Percentiles rank a stretch among this genome's conserved stretches.
These are phyloP conservation scores for Gilbertella persicaria DNA, from an alignment of 371 early-diverging fungal species.

Conservation along the genomic window DNA sequence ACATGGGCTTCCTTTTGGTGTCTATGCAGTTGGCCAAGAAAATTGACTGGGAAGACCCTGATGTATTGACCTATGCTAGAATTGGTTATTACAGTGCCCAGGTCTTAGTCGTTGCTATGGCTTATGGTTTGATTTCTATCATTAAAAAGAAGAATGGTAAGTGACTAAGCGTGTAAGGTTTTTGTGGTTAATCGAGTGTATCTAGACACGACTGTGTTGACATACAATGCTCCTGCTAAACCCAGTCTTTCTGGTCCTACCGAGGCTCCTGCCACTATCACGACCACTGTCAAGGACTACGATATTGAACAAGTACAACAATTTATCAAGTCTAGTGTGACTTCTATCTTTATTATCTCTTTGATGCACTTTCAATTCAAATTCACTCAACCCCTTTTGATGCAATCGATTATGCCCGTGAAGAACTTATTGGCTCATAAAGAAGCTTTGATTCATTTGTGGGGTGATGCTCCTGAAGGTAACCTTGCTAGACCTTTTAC, in stretches of 20 bases:
- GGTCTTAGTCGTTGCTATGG: constrained; percentile 53
- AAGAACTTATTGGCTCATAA: constrained; percentile 73
- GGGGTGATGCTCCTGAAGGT: constrained; percentile 82
- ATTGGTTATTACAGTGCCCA: constrained; percentile 70
- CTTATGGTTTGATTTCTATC: constrained; percentile 56
- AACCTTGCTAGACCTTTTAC: constrained; percentile 85
- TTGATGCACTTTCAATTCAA: constrained; percentile 89
- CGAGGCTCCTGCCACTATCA: constrained; percentile 35
- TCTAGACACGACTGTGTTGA: constrained; percentile 65
- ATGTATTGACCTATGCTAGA: constrained; percentile 62
- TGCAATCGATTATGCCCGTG: constrained; percentile 86
- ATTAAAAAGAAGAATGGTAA: constrained; percentile 70
- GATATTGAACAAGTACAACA: constrained; percentile 80
- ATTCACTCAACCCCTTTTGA: constrained; percentile 86
- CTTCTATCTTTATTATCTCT: constrained; percentile 72
- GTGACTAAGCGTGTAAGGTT: background rate
- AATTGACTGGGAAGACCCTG: constrained; percentile 68
- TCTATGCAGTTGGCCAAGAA: constrained; percentile 74
- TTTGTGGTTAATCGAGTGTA: background rate
- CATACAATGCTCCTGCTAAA: constrained; percentile 61
- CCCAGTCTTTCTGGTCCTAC: constrained; percentile 24
- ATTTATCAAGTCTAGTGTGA: constrained; percentile 67
- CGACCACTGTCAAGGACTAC: constrained; percentile 80
- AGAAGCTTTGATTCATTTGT: constrained; percentile 78
- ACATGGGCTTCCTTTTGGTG: constrained; percentile 69